Conservation (phyloP, 805 yeast genomes). For the Suhomyces canberraensis region DNA sequence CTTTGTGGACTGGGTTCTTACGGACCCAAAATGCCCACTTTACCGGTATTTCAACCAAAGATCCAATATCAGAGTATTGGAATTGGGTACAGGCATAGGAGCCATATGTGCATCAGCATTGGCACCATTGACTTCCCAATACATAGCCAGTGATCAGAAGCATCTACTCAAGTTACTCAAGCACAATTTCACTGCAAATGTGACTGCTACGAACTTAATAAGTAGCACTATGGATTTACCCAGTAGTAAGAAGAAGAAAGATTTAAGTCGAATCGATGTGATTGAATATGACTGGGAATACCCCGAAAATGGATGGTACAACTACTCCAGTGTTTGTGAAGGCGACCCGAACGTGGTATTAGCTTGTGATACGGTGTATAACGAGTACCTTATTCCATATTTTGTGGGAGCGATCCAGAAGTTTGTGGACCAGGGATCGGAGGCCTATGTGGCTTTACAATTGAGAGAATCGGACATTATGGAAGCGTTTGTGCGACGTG, state of each 20-base stretch:
- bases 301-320: slow-evolving; percentile 30
- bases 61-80: slow-evolving; percentile 37
- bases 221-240: slow-evolving; percentile 8
- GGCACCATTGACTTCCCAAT: slow-evolving; percentile 33
- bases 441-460: slow-evolving; percentile 47
- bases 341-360: slow-evolving; percentile 44
- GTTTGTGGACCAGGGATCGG: slow-evolving; percentile 32
- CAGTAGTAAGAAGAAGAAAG: slow-evolving; percentile 2
- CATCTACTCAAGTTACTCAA: slow-evolving; percentile 50
- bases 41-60: slow-evolving; percentile 1
- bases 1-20: slow-evolving; percentile 53
- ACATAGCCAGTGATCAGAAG: slow-evolving; percentile 57
- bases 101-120: slow-evolving; percentile 46
- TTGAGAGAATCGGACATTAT: slow-evolving; percentile 50
- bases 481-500: slow-evolving; percentile 41
- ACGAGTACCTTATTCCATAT: slow-evolving; percentile 52
- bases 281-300: slow-evolving; percentile 64
- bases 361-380: slow-evolving; percentile 67
- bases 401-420: slow-evolving; percentile 43
- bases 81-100: slow-evolving; percentile 61
- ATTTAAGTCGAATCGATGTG: slow-evolving; percentile 33
- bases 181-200: slow-evolving; percentile 44
- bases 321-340: slow-evolving; percentile 12
- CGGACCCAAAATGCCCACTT: slow-evolving; percentile 26
- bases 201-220: slow-evolving; percentile 9